These are phyloP conservation scores for Myxozyma mucilagina DNA, from an alignment of 805 yeast species.

Conservation along the genomic window DNA sequence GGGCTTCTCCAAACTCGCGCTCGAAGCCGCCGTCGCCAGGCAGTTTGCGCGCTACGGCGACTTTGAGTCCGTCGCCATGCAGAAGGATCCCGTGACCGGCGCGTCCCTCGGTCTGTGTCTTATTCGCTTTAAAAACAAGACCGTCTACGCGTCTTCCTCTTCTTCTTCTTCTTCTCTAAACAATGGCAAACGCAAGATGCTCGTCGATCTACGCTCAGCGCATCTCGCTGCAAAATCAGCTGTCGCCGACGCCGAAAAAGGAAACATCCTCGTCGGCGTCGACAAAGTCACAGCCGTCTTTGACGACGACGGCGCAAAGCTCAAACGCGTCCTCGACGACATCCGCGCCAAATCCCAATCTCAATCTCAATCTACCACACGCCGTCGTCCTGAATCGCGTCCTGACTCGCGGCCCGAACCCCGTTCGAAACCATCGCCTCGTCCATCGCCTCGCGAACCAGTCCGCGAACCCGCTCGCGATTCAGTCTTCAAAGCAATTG, in stretches of 20 bases:
- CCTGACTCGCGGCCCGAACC: not conserved
- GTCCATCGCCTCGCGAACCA: not conserved
- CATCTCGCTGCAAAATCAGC: constrained; percentile 51
- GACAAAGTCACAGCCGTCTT: constrained; percentile 45
- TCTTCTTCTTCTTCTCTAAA: no score
- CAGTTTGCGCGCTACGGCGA: constrained; percentile 65
- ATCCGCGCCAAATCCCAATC: no score
- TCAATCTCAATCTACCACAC: no score
- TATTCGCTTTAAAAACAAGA: constrained; percentile 57
- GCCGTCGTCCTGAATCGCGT: no score
- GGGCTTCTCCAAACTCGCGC: constrained; percentile 59
- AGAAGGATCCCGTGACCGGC: constrained; percentile 72
- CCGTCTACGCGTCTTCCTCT: no score
- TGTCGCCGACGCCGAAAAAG: constrained; percentile 42
- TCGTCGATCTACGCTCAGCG: constrained; percentile 38
- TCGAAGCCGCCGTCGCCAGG: constrained; percentile 49
- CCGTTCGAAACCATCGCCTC: not conserved
- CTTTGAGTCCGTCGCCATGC: constrained; percentile 56
- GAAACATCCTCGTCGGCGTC: constrained; percentile 52
- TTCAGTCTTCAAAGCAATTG: constrained; percentile 20
- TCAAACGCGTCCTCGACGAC: constrained; percentile 21
- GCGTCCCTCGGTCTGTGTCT: constrained; percentile 74
- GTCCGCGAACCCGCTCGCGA: not conserved
- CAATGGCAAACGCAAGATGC: not conserved
- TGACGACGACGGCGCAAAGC: constrained; percentile 41